phyloP scores from a whole-genome alignment of 805 yeast genomes.

The Tetrapisispora pingtungensis region DNA sequence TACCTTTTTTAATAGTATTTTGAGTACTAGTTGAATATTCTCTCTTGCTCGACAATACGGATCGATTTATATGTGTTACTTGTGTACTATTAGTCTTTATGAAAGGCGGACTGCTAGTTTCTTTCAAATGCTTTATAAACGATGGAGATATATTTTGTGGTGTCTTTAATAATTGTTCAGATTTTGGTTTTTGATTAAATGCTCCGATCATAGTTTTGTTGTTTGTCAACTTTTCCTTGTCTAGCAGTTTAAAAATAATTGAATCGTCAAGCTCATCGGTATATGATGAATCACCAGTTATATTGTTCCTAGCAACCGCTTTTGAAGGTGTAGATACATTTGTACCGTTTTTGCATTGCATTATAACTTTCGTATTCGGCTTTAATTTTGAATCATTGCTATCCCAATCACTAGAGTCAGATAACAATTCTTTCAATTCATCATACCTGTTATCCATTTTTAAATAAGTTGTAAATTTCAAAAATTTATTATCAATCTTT shows the following conservation, averaged over 20 bases:
- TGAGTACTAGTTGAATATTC: not conserved
- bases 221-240: not conserved
- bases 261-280: conserved; percentile 1
- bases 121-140: not conserved
- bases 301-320: not conserved
- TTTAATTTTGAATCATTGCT: not conserved
- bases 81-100: conserved; percentile 1
- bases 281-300: not conserved
- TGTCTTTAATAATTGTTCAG: not conserved
- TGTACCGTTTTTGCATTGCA: not conserved
- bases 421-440: conserved; percentile 14
- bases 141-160: not conserved
- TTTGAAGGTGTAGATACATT: not conserved
- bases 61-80: not conserved
- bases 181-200: not conserved
- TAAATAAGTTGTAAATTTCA: not conserved
- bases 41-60: not conserved
- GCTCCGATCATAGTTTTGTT: conserved; percentile 1
- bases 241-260: not conserved
- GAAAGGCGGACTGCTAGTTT: not conserved
- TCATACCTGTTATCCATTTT: conserved; percentile 3
- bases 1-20: not conserved
- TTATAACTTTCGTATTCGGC: not conserved
- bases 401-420: conserved; percentile 24
- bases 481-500: not conserved